Evolutionary conservation across 164 flowering plant species (phyloP).

Genomic region (Sextonia rubra): DNA sequence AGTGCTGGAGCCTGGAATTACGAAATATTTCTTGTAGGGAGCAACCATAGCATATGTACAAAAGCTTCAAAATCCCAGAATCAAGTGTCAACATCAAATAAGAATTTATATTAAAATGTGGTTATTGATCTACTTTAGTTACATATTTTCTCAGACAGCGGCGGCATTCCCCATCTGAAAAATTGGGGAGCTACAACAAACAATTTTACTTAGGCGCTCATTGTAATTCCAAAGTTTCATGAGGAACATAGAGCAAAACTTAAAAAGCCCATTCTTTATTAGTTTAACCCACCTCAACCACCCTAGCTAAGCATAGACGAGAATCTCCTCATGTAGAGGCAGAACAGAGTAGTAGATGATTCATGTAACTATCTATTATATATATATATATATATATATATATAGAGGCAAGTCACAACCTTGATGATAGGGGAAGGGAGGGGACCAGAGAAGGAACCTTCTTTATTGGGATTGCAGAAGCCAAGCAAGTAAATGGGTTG

Average conservation of each 20-base stretch:
- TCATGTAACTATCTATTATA: neutral
- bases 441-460: neutral
- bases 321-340: neutral
- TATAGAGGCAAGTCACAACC: neutral
- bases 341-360: neutral
- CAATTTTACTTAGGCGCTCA: no score
- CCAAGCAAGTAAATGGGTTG: neutral
- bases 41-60: no score
- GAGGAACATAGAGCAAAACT: neutral
- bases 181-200: no score
- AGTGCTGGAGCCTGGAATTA: no score
- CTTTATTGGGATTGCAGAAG: neutral
- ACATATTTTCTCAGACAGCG: no score
- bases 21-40: no score
- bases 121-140: no score
- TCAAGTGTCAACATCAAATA: no score
- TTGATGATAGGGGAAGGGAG: neutral
- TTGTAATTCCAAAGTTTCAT: neutral
- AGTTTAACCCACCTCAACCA: constrained; percentile 1
- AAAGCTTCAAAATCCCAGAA: no score
- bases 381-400: neutral
- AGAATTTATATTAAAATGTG: no score
- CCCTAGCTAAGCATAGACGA: neutral
- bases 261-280: neutral
- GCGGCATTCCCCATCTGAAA: no score